phyloP scores from a whole-genome alignment of 495 filamentous ascomycete genomes.

The Neurospora hispaniola region DNA sequence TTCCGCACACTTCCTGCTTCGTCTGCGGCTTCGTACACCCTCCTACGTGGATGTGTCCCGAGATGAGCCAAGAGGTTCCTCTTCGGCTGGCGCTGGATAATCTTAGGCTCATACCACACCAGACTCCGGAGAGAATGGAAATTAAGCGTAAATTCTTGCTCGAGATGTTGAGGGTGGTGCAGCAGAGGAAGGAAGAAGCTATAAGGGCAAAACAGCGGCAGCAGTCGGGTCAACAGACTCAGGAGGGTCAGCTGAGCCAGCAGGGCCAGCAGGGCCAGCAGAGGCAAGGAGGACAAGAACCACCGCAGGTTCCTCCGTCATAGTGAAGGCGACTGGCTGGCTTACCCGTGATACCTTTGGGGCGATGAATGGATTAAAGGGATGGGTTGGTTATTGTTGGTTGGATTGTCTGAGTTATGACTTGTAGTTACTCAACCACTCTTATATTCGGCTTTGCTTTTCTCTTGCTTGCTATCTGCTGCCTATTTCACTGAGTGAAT shows the following conservation, averaged over 20 bases:
- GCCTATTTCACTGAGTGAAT: neutral
- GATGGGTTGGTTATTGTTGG: neutral
- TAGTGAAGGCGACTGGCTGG: neutral
- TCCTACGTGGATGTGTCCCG: constrained; percentile 16
- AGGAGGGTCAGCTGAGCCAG: neutral
- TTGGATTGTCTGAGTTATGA: neutral
- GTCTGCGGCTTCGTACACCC: constrained; percentile 24
- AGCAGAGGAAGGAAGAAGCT: neutral
- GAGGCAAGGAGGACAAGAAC: neutral
- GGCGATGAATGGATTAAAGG: neutral
- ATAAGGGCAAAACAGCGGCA: neutral
- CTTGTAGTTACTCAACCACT: neutral
- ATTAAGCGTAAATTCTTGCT: neutral
- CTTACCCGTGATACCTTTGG: neutral
- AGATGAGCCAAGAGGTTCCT: constrained; percentile 20
- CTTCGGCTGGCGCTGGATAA: constrained; percentile 18
- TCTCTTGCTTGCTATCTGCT: neutral
- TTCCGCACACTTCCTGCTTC: constrained; percentile 15
- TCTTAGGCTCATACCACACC: constrained; percentile 1
- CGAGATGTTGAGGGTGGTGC: constrained; percentile 6
- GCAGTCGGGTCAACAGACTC: neutral
- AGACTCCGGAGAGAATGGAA: neutral
- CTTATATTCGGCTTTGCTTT: neutral
- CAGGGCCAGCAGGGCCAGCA: neutral
- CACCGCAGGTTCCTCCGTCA: neutral